Evolutionary conservation across 768 basidiomycete species (phyloP).

Genomic region (Pisolithus microcarpus): DNA sequence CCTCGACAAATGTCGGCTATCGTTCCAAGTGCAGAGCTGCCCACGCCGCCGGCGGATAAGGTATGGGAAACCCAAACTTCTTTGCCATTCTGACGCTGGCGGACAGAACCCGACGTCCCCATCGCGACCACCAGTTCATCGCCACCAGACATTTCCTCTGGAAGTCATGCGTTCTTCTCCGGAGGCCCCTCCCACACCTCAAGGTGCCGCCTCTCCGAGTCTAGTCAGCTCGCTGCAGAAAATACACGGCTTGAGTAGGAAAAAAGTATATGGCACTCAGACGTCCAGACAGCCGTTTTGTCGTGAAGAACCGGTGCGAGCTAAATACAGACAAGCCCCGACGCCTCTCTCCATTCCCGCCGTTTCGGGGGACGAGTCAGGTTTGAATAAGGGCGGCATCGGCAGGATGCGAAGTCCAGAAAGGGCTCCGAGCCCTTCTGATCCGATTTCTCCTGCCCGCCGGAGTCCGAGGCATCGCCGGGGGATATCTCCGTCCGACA

Average conservation of each 20-base stretch:
- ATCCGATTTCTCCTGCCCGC: conserved; percentile 32
- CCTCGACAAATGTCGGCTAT: conserved; percentile 3
- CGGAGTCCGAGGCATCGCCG: conserved; percentile 11
- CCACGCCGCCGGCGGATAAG: conserved; percentile 7
- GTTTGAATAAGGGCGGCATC: conserved; percentile 13
- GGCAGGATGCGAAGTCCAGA: conserved; percentile 22
- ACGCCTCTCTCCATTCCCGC: conserved; percentile 26
- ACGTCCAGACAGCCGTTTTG: conserved; percentile 47
- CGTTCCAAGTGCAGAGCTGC: conserved; percentile 11
- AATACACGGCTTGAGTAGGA: conserved; percentile 63
- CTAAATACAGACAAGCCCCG: conserved; percentile 27
- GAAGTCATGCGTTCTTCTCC: conserved; percentile 19
- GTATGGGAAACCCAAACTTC: neutral
- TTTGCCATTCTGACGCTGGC: conserved; percentile 7
- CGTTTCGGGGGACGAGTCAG: conserved; percentile 18
- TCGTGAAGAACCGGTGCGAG: conserved; percentile 40
- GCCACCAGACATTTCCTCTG: conserved; percentile 25
- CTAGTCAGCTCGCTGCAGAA: conserved; percentile 60
- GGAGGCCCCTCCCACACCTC: conserved; percentile 9
- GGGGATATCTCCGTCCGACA: conserved; percentile 11
- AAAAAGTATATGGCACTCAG: conserved; percentile 54
- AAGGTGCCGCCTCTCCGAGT: conserved; percentile 33
- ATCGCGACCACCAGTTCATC: conserved; percentile 16
- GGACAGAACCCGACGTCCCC: conserved; percentile 2
- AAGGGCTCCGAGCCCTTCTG: conserved; percentile 11